Base-by-base conservation (phyloP, 768 basidiomycete species). In the Infundibulicybe gibba region DNA sequence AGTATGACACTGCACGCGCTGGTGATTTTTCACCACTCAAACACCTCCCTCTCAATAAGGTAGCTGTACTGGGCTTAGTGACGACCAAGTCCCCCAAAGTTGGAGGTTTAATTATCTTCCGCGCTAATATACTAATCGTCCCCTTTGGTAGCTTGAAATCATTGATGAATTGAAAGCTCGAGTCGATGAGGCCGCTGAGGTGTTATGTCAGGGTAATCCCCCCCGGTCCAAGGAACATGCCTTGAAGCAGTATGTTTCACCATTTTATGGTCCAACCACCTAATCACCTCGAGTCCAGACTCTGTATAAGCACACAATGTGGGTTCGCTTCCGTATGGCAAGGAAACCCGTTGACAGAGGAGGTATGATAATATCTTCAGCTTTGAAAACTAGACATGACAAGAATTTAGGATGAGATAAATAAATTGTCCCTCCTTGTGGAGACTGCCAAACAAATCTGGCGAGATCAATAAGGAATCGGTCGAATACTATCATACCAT, bases 1-100 rank as follows among this genome's bases (percentile, higher is more conserved):
- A 83, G 62, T 84, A 81, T 58, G 82, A 85, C 60, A 78, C 75
- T n/a, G 74, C 74, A 50, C 79, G 81, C 41, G 74, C 80, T 2
- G 83, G 83, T 20, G 72, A 77, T 48, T 83, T 83, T 53, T 54
- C 67, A 48, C 78, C 81, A n/a, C 69, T 83, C 12, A 74, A 66
- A 58, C 57, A 68, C 51, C 66, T 83, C 10, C 81, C 81, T 1
- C 59, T 64, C 6, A 66, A 71, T 51, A 76, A 74, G 54, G 63
- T 67, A 11, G 75, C 59, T 17, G 76, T 79, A 16, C 64, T 79
- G 6, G 77, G 77, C 2, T 62, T 79, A 32, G 71, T 79, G 20
- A 74, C 76, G 3, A 75, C 75, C 1, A 79, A 79, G 56, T 68
- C 59, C 44, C 50, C 68, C 31, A 68, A 74, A 62, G 76, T 72